Evolutionary conservation across 225 moss, liverwort and hornwort genomes (phyloP).

Genomic region (Marchantia paleacea): DNA sequence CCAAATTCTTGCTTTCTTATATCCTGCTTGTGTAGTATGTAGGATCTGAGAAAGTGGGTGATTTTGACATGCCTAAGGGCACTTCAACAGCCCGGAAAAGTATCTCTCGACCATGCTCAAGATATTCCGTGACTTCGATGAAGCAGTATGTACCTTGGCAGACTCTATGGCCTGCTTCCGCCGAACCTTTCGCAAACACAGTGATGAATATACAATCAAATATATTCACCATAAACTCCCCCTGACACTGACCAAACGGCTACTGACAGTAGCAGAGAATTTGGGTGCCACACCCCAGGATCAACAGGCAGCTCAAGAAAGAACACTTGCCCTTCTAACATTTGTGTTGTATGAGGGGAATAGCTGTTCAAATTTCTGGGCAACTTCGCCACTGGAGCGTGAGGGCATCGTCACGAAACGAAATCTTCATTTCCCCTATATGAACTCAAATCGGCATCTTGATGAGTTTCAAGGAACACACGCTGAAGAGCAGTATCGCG

Average conservation of each 20-base stretch:
- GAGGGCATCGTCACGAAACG: background rate
- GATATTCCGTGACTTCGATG: background rate
- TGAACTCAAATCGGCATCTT: background rate
- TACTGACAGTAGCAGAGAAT: background rate
- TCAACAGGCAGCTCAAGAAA: background rate
- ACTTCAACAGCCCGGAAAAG: background rate
- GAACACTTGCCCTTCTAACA: background rate
- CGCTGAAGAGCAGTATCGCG: background rate
- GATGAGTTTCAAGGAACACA: background rate
- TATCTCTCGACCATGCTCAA: background rate
- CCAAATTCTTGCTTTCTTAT: background rate
- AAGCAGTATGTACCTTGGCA: conserved; percentile 7
- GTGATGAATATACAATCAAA: background rate
- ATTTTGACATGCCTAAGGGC: background rate
- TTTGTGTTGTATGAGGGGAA: background rate
- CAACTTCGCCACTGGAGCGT: background rate
- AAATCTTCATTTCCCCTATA: background rate
- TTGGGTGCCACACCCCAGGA: background rate
- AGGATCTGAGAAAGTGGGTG: background rate
- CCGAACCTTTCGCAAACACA: background rate
- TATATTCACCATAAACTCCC: background rate
- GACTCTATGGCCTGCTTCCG: background rate
- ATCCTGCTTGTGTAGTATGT: background rate
- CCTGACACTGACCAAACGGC: background rate
- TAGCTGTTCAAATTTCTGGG: background rate